Percentiles rank a stretch among this genome's conserved stretches.
These are phyloP conservation scores for Podospora pseudocomata DNA, from an alignment of 495 filamentous ascomycete species.

Conservation along the genomic window DNA sequence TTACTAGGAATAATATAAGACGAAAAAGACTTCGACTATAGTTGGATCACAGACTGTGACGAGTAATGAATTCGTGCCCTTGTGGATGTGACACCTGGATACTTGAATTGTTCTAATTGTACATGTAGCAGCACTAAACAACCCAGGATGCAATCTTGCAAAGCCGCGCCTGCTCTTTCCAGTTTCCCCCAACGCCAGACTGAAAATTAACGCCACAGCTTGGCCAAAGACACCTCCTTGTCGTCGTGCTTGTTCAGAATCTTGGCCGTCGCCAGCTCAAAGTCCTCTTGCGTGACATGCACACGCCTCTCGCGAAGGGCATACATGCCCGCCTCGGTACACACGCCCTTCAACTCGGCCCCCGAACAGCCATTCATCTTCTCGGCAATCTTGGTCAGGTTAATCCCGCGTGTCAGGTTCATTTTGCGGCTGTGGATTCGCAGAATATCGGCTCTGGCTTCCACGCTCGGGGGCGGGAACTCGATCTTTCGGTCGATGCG, in stretches of 20 bases:
- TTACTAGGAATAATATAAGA: too few relatives aligned
- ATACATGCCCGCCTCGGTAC: constrained; percentile 97
- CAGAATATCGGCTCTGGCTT: constrained; percentile 95
- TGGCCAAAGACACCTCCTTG: constrained; percentile 65
- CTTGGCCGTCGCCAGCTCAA: constrained; percentile 97
- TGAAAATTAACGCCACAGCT: constrained; percentile 34
- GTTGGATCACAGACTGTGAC: too few relatives aligned
- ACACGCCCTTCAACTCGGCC: constrained; percentile 95
- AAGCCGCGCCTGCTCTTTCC: neutral
- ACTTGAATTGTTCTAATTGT: neutral
- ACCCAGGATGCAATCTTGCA: neutral
- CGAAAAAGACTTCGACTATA: too few relatives aligned
- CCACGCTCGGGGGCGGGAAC: constrained; percentile 95
- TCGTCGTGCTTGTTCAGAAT: constrained; percentile 99
- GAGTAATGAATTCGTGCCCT: too few relatives aligned
- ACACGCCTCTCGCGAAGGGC: constrained; percentile 91
- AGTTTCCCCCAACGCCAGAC: neutral
- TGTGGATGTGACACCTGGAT: too few relatives aligned
- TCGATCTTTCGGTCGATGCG: constrained; percentile 99
- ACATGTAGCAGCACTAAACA: neutral
- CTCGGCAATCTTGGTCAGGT: constrained; percentile 96
- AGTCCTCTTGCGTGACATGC: constrained; percentile 98
- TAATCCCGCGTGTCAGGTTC: constrained; percentile 97
- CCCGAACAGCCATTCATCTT: constrained; percentile 99
- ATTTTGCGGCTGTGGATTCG: constrained; percentile 95